Base-by-base conservation (phyloP, 352 stramenopile genomes). In the Phytophthora pseudosyringae region DNA sequence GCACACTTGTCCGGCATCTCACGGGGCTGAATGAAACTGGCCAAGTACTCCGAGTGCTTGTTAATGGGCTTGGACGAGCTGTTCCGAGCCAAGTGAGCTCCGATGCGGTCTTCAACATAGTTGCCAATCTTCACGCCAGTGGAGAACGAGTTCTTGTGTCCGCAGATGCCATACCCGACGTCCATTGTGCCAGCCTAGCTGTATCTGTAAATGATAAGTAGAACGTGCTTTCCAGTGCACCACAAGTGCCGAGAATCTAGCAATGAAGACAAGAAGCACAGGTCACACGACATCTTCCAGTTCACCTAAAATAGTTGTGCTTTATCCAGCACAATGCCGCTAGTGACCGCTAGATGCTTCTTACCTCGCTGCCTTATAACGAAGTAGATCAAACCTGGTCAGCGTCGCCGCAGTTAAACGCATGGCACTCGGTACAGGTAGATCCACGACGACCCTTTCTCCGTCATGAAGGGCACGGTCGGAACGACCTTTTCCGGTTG, bases 121-220 rank as follows among this genome's bases (percentile, higher is more conserved):
- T 93, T 95, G 32, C 86, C 84, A 60, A 91, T 70, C 67, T 92
- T 91, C 44, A 92, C 81, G 28, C 76, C 74, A 18, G 81, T 86
- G 8, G 73, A 81, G 61, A 88, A 95, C 62, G 80, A 71, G 76
- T 95, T 95, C 80, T 93, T 93, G 78, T 93, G 86, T 3, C 86
- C 84, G 46, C 84, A 91, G 40, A 93, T 81, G 39, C 86, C 86
- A 50, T 84, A 93, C 7, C 86, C 86, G 29, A 71, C 47, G 54
- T 72, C 75, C 75, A 86, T 85, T 21, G 6, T 36, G 28, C 0
- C 21, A 15, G 12, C 43, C 29, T 73, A 40, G 28, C 38, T 64
- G 45, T 13, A 15, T 45, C 21, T 39, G 35, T 57, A 32, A 33
- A 33, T 45, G 21, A 21, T 18, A 16, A 33, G 32, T 36, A 21